Base-by-base conservation (phyloP, 495 filamentous ascomycete species). In the Penicillium subrubescens region DNA sequence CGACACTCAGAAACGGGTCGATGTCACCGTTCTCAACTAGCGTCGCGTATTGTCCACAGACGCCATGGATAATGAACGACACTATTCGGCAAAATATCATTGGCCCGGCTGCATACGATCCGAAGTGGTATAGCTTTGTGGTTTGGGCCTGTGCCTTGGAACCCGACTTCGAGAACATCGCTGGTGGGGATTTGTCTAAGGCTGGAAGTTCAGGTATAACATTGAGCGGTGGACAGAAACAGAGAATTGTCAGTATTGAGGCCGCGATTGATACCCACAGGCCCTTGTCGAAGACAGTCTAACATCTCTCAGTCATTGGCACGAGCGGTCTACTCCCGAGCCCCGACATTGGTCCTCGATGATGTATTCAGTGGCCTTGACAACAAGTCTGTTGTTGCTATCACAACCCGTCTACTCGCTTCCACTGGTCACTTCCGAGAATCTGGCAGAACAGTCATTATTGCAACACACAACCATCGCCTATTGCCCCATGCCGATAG, bases 161-260 rank as follows among this genome's bases (percentile, higher is more conserved):
- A 4, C 4, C 10, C 11, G 65, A 64, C 21, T 46, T 67, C 10
- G 48, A 65, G 10, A 39, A 57, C 17, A 50, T 74, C 3, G 31
- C 89, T 0, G 82, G 86, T 66, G 87, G 90, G 14, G 92, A 95
- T 64, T 65, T 81, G 63, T 93, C 90, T 0, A 88, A 92, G 73
- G 90, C 94, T 70, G 92, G 92, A 14, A 92, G 93, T 69, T 82
- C 89, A 25, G 92, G 92, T 27, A 91, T 93, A 68, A 92, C 90
- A 3, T 84, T 95, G 5, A 93, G 90, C 50, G 92, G 92, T 43
- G 92, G 92, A 5, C 92, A 66, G 50, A 64, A 64, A 35, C 94
- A 72, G 92, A 92, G 69, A 88, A 93, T 71, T 82, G 62, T 57
- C 7, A 31, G 60, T 62, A 25, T 35, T 2, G 35, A 5, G 11